These are phyloP conservation scores for Gryganskiella cystojenkinii DNA, from an alignment of 192 early-diverging fungal species.

Conservation along the genomic window DNA sequence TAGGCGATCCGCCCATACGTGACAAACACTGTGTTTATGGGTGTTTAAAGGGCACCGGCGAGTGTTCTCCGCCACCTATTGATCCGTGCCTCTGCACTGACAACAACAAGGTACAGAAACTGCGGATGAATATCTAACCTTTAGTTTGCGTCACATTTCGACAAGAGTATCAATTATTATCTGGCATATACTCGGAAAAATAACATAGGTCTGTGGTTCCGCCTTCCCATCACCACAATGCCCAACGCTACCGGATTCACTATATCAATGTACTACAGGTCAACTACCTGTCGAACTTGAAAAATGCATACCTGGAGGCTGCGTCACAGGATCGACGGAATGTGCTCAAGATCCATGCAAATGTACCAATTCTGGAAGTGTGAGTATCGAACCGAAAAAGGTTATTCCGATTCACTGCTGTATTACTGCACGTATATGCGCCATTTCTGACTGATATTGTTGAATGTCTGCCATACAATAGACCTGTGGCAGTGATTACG, in stretches of 20 bases:
- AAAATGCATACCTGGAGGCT: background rate
- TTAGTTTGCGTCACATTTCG: too few relatives aligned
- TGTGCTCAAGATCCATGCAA: conserved; percentile 20
- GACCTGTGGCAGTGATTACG: conserved; percentile 19
- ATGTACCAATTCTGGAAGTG: too few relatives aligned
- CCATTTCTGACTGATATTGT: too few relatives aligned
- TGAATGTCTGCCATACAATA: too few relatives aligned
- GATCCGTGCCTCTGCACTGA: conserved; percentile 8
- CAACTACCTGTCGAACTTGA: background rate
- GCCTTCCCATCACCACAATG: background rate
- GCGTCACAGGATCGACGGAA: background rate
- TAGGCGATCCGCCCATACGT: background rate
- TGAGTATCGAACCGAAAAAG: too few relatives aligned
- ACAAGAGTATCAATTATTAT: too few relatives aligned
- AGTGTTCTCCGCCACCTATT: background rate
- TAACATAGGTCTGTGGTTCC: conserved; percentile 2
- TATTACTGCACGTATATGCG: background rate
- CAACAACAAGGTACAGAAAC: background rate
- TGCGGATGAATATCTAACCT: too few relatives aligned
- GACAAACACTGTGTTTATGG: background rate
- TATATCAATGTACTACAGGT: background rate
- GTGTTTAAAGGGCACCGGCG: background rate
- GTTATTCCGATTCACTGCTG: too few relatives aligned
- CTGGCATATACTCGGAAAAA: too few relatives aligned
- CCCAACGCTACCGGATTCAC: background rate